Evolutionary conservation across 345 rosid species (phyloP), one percentile per base, ranked within the genome.

Genomic region (Syzygium aromaticum): DNA sequence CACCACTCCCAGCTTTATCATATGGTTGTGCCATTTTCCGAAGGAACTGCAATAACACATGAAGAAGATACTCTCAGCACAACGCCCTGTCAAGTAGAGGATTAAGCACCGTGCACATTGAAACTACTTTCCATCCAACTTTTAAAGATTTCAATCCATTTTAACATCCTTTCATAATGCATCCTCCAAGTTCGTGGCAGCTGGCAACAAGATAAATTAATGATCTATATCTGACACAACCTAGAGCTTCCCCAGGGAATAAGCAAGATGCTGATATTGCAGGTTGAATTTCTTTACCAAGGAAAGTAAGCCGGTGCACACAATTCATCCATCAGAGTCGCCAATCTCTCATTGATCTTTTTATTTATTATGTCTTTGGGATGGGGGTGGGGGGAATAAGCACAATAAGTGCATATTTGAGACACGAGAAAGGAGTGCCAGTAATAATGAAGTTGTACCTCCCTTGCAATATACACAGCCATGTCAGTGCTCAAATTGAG

Each of bases 21-120:
- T 95, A 95, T 21, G 99, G 99, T 87, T 98, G 99, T 85, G 98
- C 99, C 99, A 98, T 98, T 92, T 95, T 98, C 85, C 98, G 91
- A 23, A 96, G 95, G 87, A 95, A 98, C 99, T 96, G 94, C 90
- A 90, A 21, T 57, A 54, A 27, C 51, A 43, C 25, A 63, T 40
- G 77, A 64, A 8, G 16, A 46, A 87, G 23, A 30, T 8, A 43
- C 59, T 5, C 51, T 54, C 15, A 61, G 52, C 38, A 59, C 38
- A 43, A n/a, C 10, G 57, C 49, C 43, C 51, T 21, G 77, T 54
- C 73, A 33, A 84, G 43, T 25, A 53, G 57, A 53, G 57, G 86
- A 53, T 84, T 52, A n/a, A 27, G 38, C 25, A 83, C 40, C 7
- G 46, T 28, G 59, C 57, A 84, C 61, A 84, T 73, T 17, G 23